Conservation (phyloP, 1,284 basidiomycete genomes). For the Filobasidium uniguttulatum region DNA sequence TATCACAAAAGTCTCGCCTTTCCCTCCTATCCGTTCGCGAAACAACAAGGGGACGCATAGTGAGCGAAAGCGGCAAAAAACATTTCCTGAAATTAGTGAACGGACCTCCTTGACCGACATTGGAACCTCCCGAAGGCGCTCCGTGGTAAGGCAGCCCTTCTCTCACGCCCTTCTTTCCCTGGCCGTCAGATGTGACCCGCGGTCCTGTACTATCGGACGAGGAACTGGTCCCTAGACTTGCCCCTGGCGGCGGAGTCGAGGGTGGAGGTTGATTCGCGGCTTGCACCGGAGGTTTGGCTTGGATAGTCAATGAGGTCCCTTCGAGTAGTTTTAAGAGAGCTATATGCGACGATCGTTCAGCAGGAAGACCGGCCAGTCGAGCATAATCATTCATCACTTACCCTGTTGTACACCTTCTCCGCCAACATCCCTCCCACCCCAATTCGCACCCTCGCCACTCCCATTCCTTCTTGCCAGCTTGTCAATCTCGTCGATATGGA, state of each 20-base stretch:
- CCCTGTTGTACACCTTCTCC: constrained; percentile 91
- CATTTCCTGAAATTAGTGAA: no score
- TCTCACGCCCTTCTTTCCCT: constrained; percentile 8
- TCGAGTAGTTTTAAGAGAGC: constrained; percentile 82
- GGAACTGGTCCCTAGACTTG: no score
- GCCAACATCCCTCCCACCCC: constrained; percentile 70
- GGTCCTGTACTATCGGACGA: no score
- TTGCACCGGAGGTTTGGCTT: constrained; percentile 46
- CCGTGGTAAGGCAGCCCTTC: constrained; percentile 11
- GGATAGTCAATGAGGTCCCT: constrained; percentile 65
- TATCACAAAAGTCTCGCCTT: constrained; percentile 34
- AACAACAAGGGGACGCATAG: no score
- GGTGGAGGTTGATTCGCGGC: constrained; percentile 1
- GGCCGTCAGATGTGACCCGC: neutral
- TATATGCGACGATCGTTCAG: neutral
- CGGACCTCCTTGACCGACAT: neutral
- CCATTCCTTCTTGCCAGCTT: constrained; percentile 64
- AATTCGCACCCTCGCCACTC: constrained; percentile 42
- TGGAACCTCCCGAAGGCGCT: neutral
- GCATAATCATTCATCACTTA: neutral
- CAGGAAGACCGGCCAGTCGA: neutral
- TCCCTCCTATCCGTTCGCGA: no score
- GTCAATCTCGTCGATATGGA: constrained; percentile 93
- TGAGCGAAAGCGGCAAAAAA: no score
- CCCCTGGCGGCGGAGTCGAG: neutral